phyloP scores from a whole-genome alignment of 129 eudicot species.

The Centella asiatica region DNA sequence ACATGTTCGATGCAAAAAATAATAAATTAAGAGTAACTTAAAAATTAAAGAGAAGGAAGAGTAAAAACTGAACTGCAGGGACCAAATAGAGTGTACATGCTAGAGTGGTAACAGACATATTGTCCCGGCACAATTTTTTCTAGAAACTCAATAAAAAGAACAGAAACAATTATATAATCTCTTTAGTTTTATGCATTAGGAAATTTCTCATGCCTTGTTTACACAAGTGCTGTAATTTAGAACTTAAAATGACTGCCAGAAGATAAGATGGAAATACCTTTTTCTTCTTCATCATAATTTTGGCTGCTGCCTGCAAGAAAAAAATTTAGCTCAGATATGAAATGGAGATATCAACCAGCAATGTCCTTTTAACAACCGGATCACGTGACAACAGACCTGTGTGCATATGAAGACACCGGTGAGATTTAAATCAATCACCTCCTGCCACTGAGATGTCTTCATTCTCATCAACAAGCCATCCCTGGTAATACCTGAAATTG shows the following conservation, averaged over 20 bases:
- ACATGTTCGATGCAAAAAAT: too few relatives aligned
- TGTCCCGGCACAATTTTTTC: background rate
- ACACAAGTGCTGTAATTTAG: background rate
- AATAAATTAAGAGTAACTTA: too few relatives aligned
- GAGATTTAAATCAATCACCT: slow-evolving; percentile 67
- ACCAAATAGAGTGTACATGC: background rate
- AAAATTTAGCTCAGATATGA: background rate
- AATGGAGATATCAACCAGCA: background rate
- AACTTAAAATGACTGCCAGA: background rate
- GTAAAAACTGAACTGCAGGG: background rate
- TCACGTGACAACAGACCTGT: slow-evolving; percentile 28
- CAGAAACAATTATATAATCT: too few relatives aligned
- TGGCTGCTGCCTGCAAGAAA: slow-evolving; percentile 57
- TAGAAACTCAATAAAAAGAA: background rate
- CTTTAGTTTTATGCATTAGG: background rate
- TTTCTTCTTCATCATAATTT: slow-evolving; percentile 61
- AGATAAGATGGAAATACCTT: slow-evolving; percentile 25
- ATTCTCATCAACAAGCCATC: slow-evolving; percentile 56
- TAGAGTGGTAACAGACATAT: background rate
- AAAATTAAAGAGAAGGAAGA: too few relatives aligned
- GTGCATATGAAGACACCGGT: slow-evolving; percentile 66
- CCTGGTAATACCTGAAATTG: slow-evolving; percentile 40
- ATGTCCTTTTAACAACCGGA: background rate
- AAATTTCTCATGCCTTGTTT: background rate
- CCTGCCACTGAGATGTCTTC: slow-evolving; percentile 66